Evolutionary conservation across 305 asterid species (phyloP), one percentile per base, ranked within the genome.

Genomic region (Salvia sclarea): DNA sequence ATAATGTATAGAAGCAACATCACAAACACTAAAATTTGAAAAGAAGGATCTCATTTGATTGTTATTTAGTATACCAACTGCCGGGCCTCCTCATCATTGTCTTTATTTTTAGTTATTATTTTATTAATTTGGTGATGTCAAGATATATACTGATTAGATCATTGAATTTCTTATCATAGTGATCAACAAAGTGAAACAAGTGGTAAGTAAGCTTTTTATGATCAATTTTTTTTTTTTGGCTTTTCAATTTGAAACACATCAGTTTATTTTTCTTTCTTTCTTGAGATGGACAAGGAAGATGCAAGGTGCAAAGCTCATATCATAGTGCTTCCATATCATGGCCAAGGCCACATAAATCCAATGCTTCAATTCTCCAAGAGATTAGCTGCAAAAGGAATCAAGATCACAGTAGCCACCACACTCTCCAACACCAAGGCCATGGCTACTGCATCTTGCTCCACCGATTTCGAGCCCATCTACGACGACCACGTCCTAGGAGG

Each of bases 291-390:
- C 57, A 74, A 76, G 52, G 75, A 52, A 54, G 75, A 66, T 20
- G 75, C 61, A 13, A 53, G 55, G 33, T 63, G 63, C 54, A 79
- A 38, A 72, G 76, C 68, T 71, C 89, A 84, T 61, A 69, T 82
- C 9, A 68, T 83, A 45, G 74, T 84, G 68, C 70, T 84, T 9
- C 76, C 87, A 21, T 81, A 78, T 80, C 89, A 86, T 54, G 86
- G 89, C 10, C 89, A 82, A 68, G 92, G 87, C 70, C 92, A 81
- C 72, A 80, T 80, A 30, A 83, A 82, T 57, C 92, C 87, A 52
- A 75, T 83, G 86, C 54, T 86, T 33, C 92, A 84, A 57, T 82
- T 82, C 53, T 83, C 84, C 58, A 83, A 80, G 59, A 67, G 89
- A 28, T 67, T 81, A 49, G 78, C 84, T 61, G 80, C 87, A 57